These are phyloP conservation scores for Camellia lanceoleosa DNA, from an alignment of 148 eudicot genomes.

Conservation along the genomic window DNA sequence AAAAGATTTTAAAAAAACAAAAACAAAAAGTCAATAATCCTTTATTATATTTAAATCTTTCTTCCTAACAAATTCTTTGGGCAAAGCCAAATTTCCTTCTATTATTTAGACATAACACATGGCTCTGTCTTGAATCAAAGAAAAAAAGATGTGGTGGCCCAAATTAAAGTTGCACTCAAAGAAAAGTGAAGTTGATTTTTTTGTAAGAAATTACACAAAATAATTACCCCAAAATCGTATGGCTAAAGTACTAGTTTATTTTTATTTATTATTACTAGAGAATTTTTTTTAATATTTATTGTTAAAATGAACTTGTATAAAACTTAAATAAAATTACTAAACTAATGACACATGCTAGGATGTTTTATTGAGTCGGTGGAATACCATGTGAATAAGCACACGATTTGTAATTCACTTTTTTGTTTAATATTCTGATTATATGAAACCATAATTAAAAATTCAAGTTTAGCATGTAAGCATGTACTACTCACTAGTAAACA, in stretches of 20 bases:
- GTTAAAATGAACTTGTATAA: no score
- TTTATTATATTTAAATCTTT: neutral
- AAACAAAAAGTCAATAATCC: neutral
- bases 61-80: no score
- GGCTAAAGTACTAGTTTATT: neutral
- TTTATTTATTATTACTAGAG: neutral
- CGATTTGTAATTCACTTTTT: neutral
- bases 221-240: neutral
- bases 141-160: neutral
- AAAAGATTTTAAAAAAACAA: no score
- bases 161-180: neutral
- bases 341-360: neutral
- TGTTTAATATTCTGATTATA: neutral
- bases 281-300: no score
- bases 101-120: neutral
- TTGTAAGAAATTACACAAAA: neutral
- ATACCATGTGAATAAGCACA: slow-evolving; percentile 15
- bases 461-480: neutral
- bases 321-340: no score
- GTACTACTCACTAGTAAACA: neutral
- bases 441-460: neutral
- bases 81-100: neutral
- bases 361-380: slow-evolving; percentile 2
- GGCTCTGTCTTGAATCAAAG: neutral
- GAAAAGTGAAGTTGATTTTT: neutral